A percentile compares a stretch with the other conserved stretches of the same genome.
Evolutionary conservation across 495 filamentous ascomycete species (phyloP).

Genomic region (Penicillium verhagenii): DNA sequence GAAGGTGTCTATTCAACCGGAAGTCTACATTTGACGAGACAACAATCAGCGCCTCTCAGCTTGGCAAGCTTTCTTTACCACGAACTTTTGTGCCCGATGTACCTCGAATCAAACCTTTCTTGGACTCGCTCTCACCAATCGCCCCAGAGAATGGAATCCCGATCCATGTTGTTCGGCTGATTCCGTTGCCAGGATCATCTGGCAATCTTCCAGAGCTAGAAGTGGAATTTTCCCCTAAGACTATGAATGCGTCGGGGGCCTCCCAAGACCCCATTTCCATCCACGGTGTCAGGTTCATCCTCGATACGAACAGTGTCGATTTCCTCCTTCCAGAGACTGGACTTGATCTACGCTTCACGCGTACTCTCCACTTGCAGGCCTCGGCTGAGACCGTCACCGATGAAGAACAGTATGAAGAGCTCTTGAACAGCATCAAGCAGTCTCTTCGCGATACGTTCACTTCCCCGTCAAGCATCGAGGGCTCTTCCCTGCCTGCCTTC

Average conservation of each 20-base stretch:
- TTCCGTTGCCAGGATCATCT: slow-evolving; percentile 27
- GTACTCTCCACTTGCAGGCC: slow-evolving; percentile 31
- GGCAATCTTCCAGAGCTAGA: slow-evolving; percentile 34
- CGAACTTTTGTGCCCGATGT: slow-evolving; percentile 34
- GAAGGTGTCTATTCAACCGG: slow-evolving; percentile 38
- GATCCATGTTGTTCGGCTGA: slow-evolving; percentile 31
- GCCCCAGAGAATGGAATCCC: slow-evolving; percentile 1
- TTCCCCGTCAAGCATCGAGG: not conserved
- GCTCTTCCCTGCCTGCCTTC: slow-evolving; percentile 30
- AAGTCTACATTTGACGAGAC: slow-evolving; percentile 22
- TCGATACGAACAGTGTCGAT: slow-evolving; percentile 34
- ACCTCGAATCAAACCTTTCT: slow-evolving; percentile 28
- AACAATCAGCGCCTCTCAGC: slow-evolving; percentile 28
- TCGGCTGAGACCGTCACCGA: slow-evolving; percentile 5
- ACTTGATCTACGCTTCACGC: slow-evolving; percentile 43
- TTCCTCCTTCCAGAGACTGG: slow-evolving; percentile 44
- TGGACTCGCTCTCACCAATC: slow-evolving; percentile 18
- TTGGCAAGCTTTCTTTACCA: slow-evolving; percentile 31
- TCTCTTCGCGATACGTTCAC: slow-evolving; percentile 19
- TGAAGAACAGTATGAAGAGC: slow-evolving; percentile 1
- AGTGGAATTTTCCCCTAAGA: slow-evolving; percentile 25
- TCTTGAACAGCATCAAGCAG: slow-evolving; percentile 20
- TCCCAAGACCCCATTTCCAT: slow-evolving; percentile 12
- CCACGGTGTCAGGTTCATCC: slow-evolving; percentile 29
- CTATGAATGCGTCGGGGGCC: not conserved